phyloP scores from a whole-genome alignment of 495 filamentous ascomycete species.

The Xylaria grammica region DNA sequence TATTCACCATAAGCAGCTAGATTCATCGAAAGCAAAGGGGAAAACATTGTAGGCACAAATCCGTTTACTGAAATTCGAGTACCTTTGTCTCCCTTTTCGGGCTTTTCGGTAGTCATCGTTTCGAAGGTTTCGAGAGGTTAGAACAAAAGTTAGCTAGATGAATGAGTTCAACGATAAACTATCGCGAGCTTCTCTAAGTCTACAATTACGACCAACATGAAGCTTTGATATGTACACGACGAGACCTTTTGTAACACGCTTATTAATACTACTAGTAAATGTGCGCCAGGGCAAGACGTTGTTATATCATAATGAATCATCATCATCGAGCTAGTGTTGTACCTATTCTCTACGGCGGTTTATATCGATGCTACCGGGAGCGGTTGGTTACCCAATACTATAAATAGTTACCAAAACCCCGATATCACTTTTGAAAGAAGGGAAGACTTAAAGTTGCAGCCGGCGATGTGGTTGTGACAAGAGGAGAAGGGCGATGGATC shows the following conservation, averaged over 20 bases:
- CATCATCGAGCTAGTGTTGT: conserved; percentile 26
- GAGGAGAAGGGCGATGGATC: too few relatives aligned
- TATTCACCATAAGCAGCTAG: neutral
- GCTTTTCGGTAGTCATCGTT: conserved; percentile 10
- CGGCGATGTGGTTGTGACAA: too few relatives aligned
- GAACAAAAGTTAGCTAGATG: conserved; percentile 16
- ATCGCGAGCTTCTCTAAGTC: neutral
- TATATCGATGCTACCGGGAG: neutral
- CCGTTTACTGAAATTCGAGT: neutral
- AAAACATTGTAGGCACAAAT: neutral
- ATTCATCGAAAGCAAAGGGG: neutral
- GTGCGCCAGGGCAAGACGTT: too few relatives aligned
- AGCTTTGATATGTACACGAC: too few relatives aligned
- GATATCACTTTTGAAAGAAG: too few relatives aligned
- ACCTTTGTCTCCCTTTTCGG: conserved; percentile 36
- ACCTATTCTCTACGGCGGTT: neutral
- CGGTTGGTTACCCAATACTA: neutral
- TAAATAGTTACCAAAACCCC: neutral
- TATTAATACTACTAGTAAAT: too few relatives aligned
- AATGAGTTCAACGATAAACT: neutral
- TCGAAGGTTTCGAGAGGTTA: neutral
- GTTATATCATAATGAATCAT: conserved; percentile 37
- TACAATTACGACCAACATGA: too few relatives aligned
- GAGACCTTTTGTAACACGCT: too few relatives aligned
- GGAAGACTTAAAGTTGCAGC: too few relatives aligned